Conservation (phyloP, 192 early-diverging fungal genomes). For the Chytriomyces sp. region DNA sequence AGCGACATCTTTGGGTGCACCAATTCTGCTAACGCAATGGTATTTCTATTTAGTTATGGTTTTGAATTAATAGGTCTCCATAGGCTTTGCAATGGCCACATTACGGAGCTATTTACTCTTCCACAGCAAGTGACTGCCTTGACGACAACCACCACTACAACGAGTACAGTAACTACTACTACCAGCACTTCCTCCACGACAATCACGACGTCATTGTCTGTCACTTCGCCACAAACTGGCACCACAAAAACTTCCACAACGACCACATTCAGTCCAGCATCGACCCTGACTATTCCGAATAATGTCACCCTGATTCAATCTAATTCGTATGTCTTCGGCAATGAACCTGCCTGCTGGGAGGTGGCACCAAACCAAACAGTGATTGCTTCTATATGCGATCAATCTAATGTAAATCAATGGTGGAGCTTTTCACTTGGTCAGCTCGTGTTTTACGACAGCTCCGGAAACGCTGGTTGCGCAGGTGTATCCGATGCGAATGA, state of each 20-base stretch:
- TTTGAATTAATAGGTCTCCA: not conserved
- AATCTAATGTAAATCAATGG: slow-evolving; percentile 17
- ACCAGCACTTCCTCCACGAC: not conserved
- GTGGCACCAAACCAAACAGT: not conserved
- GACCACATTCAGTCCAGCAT: too few relatives aligned
- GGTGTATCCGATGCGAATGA: slow-evolving; percentile 1
- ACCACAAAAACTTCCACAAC: not conserved
- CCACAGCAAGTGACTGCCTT: not conserved
- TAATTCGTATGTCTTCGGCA: not conserved
- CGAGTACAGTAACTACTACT: not conserved
- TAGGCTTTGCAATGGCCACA: slow-evolving; percentile 26
- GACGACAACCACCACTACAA: not conserved
- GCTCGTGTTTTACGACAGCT: slow-evolving; percentile 3
- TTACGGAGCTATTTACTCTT: slow-evolving; percentile 10
- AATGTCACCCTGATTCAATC: slow-evolving; percentile 20
- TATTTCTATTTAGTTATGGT: not conserved
- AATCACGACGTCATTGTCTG: not conserved
- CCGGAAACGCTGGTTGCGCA: slow-evolving; percentile 6
- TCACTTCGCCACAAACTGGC: not conserved
- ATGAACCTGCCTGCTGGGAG: slow-evolving; percentile 10
- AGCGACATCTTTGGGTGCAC: not conserved
- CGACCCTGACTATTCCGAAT: not conserved
- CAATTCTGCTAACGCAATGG: slow-evolving; percentile 8
- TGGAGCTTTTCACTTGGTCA: slow-evolving; percentile 28
- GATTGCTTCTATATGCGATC: slow-evolving; percentile 18